phyloP scores from a whole-genome alignment of 495 filamentous ascomycete species.

The Penicillium lividum region DNA sequence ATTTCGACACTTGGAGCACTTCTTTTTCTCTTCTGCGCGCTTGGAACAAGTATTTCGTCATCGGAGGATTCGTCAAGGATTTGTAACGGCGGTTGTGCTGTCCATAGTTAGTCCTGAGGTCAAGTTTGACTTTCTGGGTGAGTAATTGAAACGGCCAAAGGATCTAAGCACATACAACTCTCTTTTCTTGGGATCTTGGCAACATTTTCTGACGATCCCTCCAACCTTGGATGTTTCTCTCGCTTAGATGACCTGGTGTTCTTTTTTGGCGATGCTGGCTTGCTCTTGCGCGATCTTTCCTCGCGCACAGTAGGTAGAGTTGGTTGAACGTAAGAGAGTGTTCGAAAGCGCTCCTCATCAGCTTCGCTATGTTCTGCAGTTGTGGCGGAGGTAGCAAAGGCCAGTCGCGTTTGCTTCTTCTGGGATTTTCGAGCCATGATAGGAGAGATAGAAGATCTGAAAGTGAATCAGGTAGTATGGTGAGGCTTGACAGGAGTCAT shows the following conservation, averaged over 20 bases:
- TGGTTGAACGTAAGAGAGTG: conserved; percentile 41
- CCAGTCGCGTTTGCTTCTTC: conserved; percentile 52
- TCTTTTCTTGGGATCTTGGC: neutral
- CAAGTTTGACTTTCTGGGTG: neutral
- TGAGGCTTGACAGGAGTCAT: neutral
- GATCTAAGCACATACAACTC: neutral
- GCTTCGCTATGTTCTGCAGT: conserved; percentile 19
- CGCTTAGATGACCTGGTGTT: conserved; percentile 1
- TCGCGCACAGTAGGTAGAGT: conserved; percentile 32
- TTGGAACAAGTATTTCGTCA: conserved; percentile 24
- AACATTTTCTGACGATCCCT: neutral
- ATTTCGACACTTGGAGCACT: neutral
- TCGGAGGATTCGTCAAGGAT: conserved; percentile 15
- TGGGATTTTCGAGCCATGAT: conserved; percentile 42
- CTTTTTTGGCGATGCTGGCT: conserved; percentile 1
- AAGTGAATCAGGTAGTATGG: neutral
- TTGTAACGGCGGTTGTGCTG: conserved; percentile 11
- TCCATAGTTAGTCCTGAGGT: neutral
- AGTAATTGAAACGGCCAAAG: neutral
- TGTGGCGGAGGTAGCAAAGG: conserved; percentile 36
- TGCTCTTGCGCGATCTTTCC: conserved; percentile 5
- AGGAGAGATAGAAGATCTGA: neutral
- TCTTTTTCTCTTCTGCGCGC: conserved; percentile 17
- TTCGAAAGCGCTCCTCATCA: conserved; percentile 34
- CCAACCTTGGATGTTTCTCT: neutral